These are phyloP conservation scores for Colletotrichum sp. DNA, from an alignment of 2,329 filamentous ascomycete species.

Conservation along the genomic window DNA sequence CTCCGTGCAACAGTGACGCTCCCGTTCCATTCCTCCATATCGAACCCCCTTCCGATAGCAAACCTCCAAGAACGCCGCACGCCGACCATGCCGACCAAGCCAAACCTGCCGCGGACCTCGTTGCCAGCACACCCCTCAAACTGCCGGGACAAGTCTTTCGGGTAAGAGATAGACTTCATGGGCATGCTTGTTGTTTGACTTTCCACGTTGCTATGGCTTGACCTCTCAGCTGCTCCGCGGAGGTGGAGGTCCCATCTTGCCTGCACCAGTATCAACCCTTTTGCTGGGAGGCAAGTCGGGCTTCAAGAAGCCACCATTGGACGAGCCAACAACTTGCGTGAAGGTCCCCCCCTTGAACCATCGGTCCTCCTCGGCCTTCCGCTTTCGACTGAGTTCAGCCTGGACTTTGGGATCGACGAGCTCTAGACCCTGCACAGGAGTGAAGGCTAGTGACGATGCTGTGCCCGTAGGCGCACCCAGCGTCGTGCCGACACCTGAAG, in stretches of 20 bases:
- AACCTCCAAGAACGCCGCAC: constrained; percentile 6
- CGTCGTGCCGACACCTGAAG: constrained; percentile 79
- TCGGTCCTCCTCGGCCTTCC: constrained; percentile 91
- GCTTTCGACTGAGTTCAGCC: constrained; percentile 85
- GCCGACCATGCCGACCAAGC: constrained; percentile 1
- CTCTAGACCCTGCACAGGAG: constrained; percentile 91
- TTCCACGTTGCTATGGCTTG: background rate
- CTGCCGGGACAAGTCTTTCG: background rate
- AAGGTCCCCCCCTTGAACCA: constrained; percentile 99
- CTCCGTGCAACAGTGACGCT: background rate
- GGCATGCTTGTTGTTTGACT: background rate
- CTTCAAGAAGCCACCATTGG: constrained; percentile 78
- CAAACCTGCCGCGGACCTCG: background rate
- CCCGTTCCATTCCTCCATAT: background rate
- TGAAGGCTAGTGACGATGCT: constrained; percentile 88
- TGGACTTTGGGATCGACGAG: constrained; percentile 92
- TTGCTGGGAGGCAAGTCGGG: constrained; percentile 77
- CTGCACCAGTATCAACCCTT: constrained; percentile 68
- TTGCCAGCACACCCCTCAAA: background rate
- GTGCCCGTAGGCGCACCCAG: constrained; percentile 62
- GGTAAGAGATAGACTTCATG: background rate
- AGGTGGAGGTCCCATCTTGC: constrained; percentile 51
- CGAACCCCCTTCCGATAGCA: background rate
- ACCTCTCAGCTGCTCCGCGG: constrained; percentile 13
- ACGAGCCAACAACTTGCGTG: constrained; percentile 74